Conservation (phyloP, 345 rosid species). For the Rhizophora mangle region DNA sequence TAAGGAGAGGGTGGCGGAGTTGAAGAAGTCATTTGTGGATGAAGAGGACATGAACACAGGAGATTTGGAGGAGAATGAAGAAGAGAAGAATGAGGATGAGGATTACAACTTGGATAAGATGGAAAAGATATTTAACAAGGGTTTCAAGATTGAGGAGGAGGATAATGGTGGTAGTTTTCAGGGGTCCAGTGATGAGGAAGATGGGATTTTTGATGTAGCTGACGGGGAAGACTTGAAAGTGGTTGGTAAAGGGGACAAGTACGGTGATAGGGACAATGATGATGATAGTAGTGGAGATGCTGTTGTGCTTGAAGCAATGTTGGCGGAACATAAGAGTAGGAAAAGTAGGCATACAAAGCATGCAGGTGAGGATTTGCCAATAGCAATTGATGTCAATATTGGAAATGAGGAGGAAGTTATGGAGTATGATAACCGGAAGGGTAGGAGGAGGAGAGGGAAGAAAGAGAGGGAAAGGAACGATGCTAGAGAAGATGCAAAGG, state of each 20-base stretch:
- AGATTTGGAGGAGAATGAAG: conserved; percentile 24
- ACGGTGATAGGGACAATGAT: conserved; percentile 26
- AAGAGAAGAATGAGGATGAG: conserved; percentile 8
- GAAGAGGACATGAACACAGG: conserved; percentile 38
- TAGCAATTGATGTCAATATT: conserved; percentile 32
- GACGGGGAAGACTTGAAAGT: conserved; percentile 8
- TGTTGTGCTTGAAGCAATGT: conserved; percentile 67
- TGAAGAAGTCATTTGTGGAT: conserved; percentile 55
- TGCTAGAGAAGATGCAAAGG: conserved; percentile 28
- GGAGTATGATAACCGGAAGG: conserved; percentile 38
- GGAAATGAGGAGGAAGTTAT: conserved; percentile 37
- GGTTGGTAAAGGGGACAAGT: conserved; percentile 13
- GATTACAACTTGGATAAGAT: conserved; percentile 24
- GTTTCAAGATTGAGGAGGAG: conserved; percentile 32
- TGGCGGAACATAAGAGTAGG: conserved; percentile 47
- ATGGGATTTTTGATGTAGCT: conserved; percentile 31
- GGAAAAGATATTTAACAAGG: conserved; percentile 48
- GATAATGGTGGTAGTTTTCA: conserved; percentile 24
- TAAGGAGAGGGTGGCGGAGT: conserved; percentile 78
- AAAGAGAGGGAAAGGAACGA: conserved; percentile 44
- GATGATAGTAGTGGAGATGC: conserved; percentile 43
- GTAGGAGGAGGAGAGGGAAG: conserved; percentile 46
- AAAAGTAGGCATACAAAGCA: conserved; percentile 31
- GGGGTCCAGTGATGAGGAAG: conserved; percentile 34
- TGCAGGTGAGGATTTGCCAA: conserved; percentile 25